Conservation (phyloP, 257 asterid species). For the Gentiana straminea region DNA sequence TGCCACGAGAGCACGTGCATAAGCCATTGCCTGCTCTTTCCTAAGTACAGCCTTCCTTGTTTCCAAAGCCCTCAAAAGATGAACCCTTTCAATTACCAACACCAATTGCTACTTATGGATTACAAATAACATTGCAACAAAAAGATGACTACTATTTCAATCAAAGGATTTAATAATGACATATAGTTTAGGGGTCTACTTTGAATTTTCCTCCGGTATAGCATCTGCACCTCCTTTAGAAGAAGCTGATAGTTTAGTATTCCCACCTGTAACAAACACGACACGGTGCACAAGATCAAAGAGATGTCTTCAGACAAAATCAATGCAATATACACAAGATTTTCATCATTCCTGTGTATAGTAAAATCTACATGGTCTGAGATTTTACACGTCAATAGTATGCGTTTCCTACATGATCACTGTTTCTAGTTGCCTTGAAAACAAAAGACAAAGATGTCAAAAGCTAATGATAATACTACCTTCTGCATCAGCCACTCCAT, state of each 20-base stretch:
- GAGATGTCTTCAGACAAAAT: too few species aligned
- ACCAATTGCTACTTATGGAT: too few species aligned
- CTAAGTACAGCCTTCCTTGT: constrained; percentile 59
- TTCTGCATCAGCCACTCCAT: constrained; percentile 29
- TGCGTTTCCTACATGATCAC: too few species aligned
- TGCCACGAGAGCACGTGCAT: constrained; percentile 79
- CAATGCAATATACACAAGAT: too few species aligned
- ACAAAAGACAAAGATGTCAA: constrained; percentile 1
- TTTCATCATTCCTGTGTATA: constrained; percentile 15
- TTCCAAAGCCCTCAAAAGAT: constrained; percentile 65
- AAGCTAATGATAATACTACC: constrained; percentile 22
- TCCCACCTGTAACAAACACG: constrained; percentile 17
- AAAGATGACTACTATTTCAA: neutral
- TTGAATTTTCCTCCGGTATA: constrained; percentile 46
- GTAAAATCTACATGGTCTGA: neutral
- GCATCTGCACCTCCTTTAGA: constrained; percentile 32
- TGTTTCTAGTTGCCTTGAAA: neutral
- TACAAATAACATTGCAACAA: too few species aligned
- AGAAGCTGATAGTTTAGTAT: constrained; percentile 22
- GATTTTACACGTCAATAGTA: too few species aligned
- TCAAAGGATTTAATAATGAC: neutral
- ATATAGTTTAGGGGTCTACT: constrained; percentile 27
- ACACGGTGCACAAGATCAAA: too few species aligned
- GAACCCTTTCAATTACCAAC: constrained; percentile 7
- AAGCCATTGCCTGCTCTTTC: constrained; percentile 92